A percentile compares a stretch with the other conserved stretches of the same genome.
Evolutionary conservation across 2,329 filamentous ascomycete genomes (phyloP).

Genomic region (Arthrobotrys sphaeroides): DNA sequence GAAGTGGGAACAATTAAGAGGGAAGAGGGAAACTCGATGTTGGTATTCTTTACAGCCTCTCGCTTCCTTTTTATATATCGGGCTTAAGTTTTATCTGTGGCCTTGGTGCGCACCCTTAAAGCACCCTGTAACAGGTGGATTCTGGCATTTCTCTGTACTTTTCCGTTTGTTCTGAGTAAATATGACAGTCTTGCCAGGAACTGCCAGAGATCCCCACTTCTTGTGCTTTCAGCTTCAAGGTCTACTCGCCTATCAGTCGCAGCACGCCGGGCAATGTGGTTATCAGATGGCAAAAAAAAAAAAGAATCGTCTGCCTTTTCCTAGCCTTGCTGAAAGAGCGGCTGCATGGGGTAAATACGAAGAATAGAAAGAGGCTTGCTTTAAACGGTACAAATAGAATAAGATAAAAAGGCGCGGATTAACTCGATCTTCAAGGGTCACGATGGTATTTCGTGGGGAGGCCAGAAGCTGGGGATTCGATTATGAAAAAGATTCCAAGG

Average conservation of each 20-base stretch:
- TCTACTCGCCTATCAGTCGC: slow-evolving; percentile 32
- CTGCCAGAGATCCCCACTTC: slow-evolving; percentile 26
- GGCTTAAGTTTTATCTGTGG: slow-evolving; percentile 25
- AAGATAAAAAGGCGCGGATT: slow-evolving; percentile 51
- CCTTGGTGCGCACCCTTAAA: slow-evolving; percentile 10
- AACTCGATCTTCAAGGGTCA: slow-evolving; percentile 44
- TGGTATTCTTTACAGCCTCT: slow-evolving; percentile 1
- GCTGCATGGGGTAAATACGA: slow-evolving; percentile 52
- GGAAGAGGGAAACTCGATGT: not conserved
- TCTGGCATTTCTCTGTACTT: not conserved
- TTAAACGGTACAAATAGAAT: slow-evolving; percentile 3
- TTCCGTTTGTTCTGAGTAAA: slow-evolving; percentile 9
- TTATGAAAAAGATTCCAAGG: slow-evolving; percentile 18
- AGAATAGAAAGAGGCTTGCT: slow-evolving; percentile 41
- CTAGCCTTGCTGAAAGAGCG: slow-evolving; percentile 10
- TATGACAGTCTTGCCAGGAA: not conserved
- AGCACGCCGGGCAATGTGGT: slow-evolving; percentile 21
- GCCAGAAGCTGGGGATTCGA: slow-evolving; percentile 40
- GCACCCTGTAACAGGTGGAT: slow-evolving; percentile 14
- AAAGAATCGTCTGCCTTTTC: not conserved
- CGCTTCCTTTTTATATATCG: slow-evolving; percentile 32
- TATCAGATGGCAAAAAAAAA: slow-evolving; percentile 50
- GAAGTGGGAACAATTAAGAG: not conserved
- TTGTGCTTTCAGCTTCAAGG: slow-evolving; percentile 38
- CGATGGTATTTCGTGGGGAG: slow-evolving; percentile 33